Conservation (phyloP, 768 basidiomycete genomes). For the Dentipellis sp. region DNA sequence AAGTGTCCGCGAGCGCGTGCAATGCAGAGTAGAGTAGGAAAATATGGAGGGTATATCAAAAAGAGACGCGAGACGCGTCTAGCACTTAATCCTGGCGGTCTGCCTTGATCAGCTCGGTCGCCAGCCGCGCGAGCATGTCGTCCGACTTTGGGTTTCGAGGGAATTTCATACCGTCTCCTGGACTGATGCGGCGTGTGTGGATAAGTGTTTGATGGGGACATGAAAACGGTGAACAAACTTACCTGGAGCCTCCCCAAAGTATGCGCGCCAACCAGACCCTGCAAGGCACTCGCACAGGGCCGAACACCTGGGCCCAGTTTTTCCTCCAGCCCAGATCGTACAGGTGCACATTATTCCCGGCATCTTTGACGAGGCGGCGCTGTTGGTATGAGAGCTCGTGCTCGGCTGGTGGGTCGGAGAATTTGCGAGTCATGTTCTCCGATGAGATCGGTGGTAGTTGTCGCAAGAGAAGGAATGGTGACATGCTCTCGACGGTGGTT, state of each 20-base stretch:
- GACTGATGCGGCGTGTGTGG: conserved; percentile 18
- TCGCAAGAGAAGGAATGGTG: conserved; percentile 66
- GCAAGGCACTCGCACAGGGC: conserved; percentile 31
- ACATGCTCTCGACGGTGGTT: conserved; percentile 73
- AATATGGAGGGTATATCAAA: neutral
- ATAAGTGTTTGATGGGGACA: neutral
- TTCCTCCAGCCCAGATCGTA: conserved; percentile 69
- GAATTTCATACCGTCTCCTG: conserved; percentile 60
- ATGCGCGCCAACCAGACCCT: conserved; percentile 46
- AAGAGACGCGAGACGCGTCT: neutral
- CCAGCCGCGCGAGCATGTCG: conserved; percentile 56
- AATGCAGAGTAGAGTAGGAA: too few species aligned
- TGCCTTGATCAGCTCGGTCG: conserved; percentile 45
- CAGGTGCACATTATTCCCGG: conserved; percentile 47
- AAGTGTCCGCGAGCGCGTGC: too few species aligned
- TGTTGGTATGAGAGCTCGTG: conserved; percentile 61
- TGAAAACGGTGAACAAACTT: conserved; percentile 19
- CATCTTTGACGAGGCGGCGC: conserved; percentile 53
- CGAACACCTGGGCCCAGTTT: conserved; percentile 66
- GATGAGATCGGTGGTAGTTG: conserved; percentile 56
- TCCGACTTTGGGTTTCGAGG: conserved; percentile 63
- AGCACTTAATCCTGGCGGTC: conserved; percentile 22
- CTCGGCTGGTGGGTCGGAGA: conserved; percentile 66
- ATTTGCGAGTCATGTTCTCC: conserved; percentile 18
- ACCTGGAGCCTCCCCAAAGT: conserved; percentile 58